Evolutionary conservation across 495 filamentous ascomycete species (phyloP), one percentile per base, ranked within the genome.

Genomic region (Aspergillus sclerotiicarbonarius): DNA sequence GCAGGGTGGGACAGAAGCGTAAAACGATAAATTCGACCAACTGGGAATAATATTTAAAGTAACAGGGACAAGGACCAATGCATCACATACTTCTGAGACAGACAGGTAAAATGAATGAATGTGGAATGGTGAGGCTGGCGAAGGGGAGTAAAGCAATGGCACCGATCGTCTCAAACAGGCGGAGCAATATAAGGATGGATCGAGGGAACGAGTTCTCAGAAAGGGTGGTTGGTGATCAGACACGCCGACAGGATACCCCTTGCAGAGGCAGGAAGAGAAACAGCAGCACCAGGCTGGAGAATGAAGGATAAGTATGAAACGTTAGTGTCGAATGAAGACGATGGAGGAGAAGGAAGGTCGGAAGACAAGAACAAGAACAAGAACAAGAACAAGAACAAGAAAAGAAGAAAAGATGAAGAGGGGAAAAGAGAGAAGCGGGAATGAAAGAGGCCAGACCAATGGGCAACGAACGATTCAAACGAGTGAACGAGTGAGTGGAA

Each of bases 271-370:
- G 41, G 55, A 57, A 32, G 54, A 60, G n/a, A 59, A 59, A 61
- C 32, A 43, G 51, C 70, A 73, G 72, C 72, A 64, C 72, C 70
- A 70, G 74, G 76, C 72, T 71, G 70, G 61, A 59, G 56, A 64
- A 58, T 46, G 30, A 59, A 39, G 54, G 56, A 59, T 16, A 56
- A 49, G 54, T 45, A 43, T 59, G 61, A 58, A 62, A 61, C 52
- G 58, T 55, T 57, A 59, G 56, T 63, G 58, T 41, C 10, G 19
- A 47, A 41, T 21, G 33, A 35, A 54, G 30, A 46, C 25, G 31
- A 33, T 32, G 31, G 39, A 46, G 39, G 43, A 35, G 9, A 13
- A 41, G 37, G 46, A 52, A 18, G 55, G 46, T 60, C 53, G 51
- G 58, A 61, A 61, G 60, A 62, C 63, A 53, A 60, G 57, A 67